Evolutionary conservation across 164 flowering plant species (phyloP).

Genomic region (Magnolia sinica): DNA sequence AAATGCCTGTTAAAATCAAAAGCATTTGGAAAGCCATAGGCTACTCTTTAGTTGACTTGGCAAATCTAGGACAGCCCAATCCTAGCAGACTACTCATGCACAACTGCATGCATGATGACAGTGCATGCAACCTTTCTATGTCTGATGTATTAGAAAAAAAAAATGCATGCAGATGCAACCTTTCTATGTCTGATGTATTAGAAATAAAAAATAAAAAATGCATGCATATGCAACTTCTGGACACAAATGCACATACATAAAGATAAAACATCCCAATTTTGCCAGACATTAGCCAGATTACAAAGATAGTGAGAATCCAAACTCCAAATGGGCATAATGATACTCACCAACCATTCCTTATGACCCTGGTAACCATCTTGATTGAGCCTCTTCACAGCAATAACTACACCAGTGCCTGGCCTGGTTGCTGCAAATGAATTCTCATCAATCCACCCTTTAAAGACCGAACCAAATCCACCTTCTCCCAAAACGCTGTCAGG

Average conservation of each 20-base stretch:
- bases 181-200: neutral
- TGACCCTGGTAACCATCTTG: slow-evolving; percentile 89
- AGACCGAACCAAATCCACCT: slow-evolving; percentile 90
- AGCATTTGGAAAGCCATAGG: neutral
- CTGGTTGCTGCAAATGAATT: slow-evolving; percentile 50
- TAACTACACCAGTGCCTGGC: slow-evolving; percentile 73
- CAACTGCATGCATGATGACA: neutral
- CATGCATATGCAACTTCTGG: neutral
- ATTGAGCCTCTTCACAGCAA: slow-evolving; percentile 78
- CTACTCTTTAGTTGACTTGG: neutral
- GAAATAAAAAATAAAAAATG: neutral
- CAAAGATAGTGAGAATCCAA: neutral
- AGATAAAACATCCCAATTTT: neutral
- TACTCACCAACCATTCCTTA: slow-evolving; percentile 83
- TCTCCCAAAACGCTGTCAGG: slow-evolving; percentile 89
- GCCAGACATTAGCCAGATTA: neutral
- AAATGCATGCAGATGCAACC: neutral
- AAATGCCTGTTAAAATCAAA: neutral
- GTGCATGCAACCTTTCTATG: neutral
- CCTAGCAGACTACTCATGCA: neutral
- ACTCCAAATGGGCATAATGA: neutral
- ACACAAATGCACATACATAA: neutral
- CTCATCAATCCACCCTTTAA: slow-evolving; percentile 91
- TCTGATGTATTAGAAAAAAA: neutral
- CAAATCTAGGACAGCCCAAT: neutral